Evolutionary conservation across 2,329 filamentous ascomycete genomes (phyloP).

Genomic region (Talaromyces funiculosus): DNA sequence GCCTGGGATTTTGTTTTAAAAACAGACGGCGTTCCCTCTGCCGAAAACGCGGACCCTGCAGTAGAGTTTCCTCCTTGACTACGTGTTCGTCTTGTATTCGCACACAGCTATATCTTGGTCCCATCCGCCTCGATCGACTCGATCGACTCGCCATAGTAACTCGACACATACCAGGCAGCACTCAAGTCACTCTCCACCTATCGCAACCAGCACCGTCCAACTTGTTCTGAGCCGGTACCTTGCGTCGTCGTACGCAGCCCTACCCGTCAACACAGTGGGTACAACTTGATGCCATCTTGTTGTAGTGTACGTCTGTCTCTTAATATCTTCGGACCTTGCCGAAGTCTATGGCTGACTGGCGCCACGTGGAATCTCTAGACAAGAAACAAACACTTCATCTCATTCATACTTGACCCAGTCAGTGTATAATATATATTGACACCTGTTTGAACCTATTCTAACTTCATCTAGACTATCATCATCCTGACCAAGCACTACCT

Average conservation of each 20-base stretch:
- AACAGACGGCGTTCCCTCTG: constrained; percentile 15
- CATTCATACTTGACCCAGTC: neutral
- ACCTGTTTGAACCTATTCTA: neutral
- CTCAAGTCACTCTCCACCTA: constrained; percentile 1
- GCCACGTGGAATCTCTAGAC: constrained; percentile 4
- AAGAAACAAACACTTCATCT: neutral
- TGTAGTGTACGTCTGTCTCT: neutral
- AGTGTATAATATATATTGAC: neutral
- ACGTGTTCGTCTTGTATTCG: constrained; percentile 17
- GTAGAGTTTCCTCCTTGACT: constrained; percentile 14
- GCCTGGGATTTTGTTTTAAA: constrained; percentile 14
- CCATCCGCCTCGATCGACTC: constrained; percentile 5
- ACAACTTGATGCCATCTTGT: neutral
- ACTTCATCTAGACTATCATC: neutral
- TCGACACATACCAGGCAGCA: neutral
- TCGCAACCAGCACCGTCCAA: neutral
- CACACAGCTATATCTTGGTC: constrained; percentile 14
- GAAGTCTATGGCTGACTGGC: neutral
- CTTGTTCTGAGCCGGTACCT: constrained; percentile 8
- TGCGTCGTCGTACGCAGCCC: constrained; percentile 10
- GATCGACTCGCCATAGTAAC: constrained; percentile 2
- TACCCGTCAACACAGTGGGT: constrained; percentile 6
- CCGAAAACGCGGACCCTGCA: constrained; percentile 14
- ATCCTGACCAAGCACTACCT: neutral
- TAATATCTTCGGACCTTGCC: constrained; percentile 1